Evolutionary conservation across 2,329 filamentous ascomycete genomes (phyloP).

Genomic region (Fusarium tricinctum): DNA sequence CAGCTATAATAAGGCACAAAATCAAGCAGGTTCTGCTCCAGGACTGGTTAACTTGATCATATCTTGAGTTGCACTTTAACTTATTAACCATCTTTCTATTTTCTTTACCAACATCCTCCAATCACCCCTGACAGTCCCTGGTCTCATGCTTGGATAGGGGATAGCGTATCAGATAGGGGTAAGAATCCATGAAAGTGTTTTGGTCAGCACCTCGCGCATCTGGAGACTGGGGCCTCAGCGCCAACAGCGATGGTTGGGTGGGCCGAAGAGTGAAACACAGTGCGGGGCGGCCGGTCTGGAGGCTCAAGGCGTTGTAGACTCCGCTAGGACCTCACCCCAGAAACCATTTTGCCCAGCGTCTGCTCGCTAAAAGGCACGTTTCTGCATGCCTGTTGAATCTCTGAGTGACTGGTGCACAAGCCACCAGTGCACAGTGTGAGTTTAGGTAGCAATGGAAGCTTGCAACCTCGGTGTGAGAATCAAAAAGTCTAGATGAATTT

Average conservation of each 20-base stretch:
- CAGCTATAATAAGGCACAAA: constrained; percentile 17
- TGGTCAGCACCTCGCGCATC: constrained; percentile 13
- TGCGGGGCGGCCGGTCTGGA: constrained; percentile 30
- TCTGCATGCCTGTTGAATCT: constrained; percentile 18
- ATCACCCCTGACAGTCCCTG: constrained; percentile 42
- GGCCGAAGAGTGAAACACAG: constrained; percentile 42
- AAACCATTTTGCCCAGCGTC: constrained; percentile 21
- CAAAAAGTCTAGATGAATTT: constrained; percentile 1
- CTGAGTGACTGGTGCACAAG: constrained; percentile 23
- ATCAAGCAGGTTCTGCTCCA: constrained; percentile 16
- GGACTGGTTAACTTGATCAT: not conserved
- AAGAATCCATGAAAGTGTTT: constrained; percentile 41
- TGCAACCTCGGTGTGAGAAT: constrained; percentile 17
- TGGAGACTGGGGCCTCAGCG: constrained; percentile 25
- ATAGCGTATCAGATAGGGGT: constrained; percentile 44
- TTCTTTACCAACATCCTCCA: constrained; percentile 19
- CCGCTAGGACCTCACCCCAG: constrained; percentile 14
- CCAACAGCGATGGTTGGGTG: constrained; percentile 27
- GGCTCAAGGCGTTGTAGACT: constrained; percentile 14
- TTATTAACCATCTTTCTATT: constrained; percentile 3
- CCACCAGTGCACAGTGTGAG: constrained; percentile 39
- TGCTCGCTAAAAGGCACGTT: constrained; percentile 31
- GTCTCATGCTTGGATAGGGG: constrained; percentile 44
- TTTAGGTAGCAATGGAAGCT: not conserved
- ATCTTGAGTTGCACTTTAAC: constrained; percentile 13